These are phyloP conservation scores for Ochetophila trinervis DNA, from an alignment of 306 rosid genomes.

Conservation along the genomic window DNA sequence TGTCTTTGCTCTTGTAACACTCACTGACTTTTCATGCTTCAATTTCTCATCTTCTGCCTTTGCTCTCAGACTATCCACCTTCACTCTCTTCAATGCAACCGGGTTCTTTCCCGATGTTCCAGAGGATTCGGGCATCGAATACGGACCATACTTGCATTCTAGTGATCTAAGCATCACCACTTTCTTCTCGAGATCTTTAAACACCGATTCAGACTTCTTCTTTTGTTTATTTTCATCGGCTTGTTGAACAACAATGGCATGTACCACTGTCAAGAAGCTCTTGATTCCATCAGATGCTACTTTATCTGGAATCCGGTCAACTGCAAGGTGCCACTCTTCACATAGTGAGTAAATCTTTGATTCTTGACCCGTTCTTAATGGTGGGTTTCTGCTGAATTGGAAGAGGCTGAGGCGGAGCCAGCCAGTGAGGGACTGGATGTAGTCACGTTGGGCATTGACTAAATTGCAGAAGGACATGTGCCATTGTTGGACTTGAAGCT, in stretches of 20 bases:
- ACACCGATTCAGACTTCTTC: conserved; percentile 63
- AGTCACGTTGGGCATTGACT: conserved; percentile 75
- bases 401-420: conserved; percentile 95
- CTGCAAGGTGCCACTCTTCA: conserved; percentile 82
- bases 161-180: conserved; percentile 61
- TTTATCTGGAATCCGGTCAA: conserved; percentile 79
- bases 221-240: conserved; percentile 75
- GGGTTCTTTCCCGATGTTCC: conserved; percentile 40
- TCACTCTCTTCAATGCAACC: conserved; percentile 57
- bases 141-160: conserved; percentile 72
- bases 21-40: conserved; percentile 69
- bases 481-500: conserved; percentile 94
- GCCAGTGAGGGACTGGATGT: conserved; percentile 75
- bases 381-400: conserved; percentile 60
- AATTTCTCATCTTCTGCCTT: conserved; percentile 85
- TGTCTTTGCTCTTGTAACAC: conserved; percentile 85
- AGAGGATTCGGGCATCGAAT: conserved; percentile 47
- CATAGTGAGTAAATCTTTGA: conserved; percentile 80
- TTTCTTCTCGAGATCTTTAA: conserved; percentile 81
- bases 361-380: conserved; percentile 51
- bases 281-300: conserved; percentile 94
- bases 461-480: conserved; percentile 79
- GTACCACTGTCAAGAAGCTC: conserved; percentile 75
- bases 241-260: conserved; percentile 88
- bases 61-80: conserved; percentile 60